Conservation (phyloP, 768 basidiomycete species). For the Pleurotus giganteus region DNA sequence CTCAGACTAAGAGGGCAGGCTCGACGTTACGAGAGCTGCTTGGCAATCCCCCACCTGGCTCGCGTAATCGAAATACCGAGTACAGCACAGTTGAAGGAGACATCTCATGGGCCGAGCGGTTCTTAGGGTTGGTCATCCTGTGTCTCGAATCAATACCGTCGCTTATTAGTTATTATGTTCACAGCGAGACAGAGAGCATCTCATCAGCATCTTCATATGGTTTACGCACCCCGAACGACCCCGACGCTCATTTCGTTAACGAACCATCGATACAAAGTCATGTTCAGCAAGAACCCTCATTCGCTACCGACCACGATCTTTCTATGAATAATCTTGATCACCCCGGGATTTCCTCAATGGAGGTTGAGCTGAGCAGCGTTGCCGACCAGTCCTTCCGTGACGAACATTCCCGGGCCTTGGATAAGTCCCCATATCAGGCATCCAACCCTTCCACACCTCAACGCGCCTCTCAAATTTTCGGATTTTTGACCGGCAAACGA, state of each 20-base stretch:
- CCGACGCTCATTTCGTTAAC: constrained; percentile 35
- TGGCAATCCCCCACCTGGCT: constrained; percentile 45
- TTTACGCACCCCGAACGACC: constrained; percentile 50
- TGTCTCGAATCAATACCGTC: neutral
- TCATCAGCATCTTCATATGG: constrained; percentile 48
- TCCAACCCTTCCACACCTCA: constrained; percentile 51
- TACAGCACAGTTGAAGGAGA: constrained; percentile 58
- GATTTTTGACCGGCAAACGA: constrained; percentile 57
- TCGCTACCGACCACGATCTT: constrained; percentile 46
- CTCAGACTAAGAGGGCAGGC: constrained; percentile 59
- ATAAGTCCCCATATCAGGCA: constrained; percentile 28
- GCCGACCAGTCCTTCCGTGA: constrained; percentile 27
- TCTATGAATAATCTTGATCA: constrained; percentile 34
- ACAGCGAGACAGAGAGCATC: constrained; percentile 43
- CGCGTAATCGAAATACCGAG: constrained; percentile 18
- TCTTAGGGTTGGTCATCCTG: constrained; percentile 50
- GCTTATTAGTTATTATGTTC: neutral
- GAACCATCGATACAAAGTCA: constrained; percentile 27
- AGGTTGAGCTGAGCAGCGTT: constrained; percentile 65
- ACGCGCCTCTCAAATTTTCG: constrained; percentile 74
- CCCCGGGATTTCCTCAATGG: constrained; percentile 68
- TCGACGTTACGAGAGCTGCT: constrained; percentile 76
- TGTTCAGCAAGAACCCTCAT: constrained; percentile 33
- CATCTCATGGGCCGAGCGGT: constrained; percentile 83
- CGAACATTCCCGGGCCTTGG: constrained; percentile 8